Percentiles rank a stretch among this genome's conserved stretches.
phyloP scores from a whole-genome alignment of 2,329 filamentous ascomycete species.

The Botrytis fabae region DNA sequence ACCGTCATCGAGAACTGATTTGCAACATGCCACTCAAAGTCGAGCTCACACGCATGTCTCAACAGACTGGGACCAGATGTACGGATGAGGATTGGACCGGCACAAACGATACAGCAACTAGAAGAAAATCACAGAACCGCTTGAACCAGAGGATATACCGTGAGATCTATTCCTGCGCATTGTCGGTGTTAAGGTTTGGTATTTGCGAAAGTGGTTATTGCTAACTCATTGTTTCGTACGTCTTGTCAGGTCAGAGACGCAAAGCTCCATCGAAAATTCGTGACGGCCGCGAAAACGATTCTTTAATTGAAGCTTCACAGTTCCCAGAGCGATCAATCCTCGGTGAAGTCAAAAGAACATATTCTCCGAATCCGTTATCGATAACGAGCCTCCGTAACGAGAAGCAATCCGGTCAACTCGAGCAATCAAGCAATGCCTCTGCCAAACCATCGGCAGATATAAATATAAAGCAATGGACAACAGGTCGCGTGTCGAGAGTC shows the following conservation, averaged over 20 bases:
- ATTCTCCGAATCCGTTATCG: neutral
- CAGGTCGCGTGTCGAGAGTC: neutral
- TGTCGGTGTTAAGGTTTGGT: neutral
- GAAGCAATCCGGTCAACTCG: neutral
- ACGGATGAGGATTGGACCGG: slow-evolving; percentile 50
- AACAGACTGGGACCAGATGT: slow-evolving; percentile 41
- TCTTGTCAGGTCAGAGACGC: slow-evolving; percentile 3
- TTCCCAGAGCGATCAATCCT: neutral
- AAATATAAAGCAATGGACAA: neutral
- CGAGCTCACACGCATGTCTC: neutral
- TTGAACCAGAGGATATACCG: slow-evolving; percentile 50
- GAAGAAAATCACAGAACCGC: slow-evolving; percentile 48
- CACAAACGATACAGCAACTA: slow-evolving; percentile 45
- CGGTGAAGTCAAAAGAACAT: neutral
- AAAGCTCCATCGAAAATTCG: neutral
- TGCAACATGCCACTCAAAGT: neutral
- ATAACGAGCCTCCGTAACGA: neutral
- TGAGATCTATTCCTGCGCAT: slow-evolving; percentile 33
- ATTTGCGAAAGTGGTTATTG: slow-evolving; percentile 10
- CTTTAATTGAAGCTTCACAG: neutral
- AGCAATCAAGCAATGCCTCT: neutral
- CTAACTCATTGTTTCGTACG: neutral
- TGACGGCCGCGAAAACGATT: neutral
- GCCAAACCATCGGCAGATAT: neutral
- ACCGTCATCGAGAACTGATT: neutral